phyloP scores from a whole-genome alignment of 1,284 basidiomycete species.

The Malassezia vespertilionis region DNA sequence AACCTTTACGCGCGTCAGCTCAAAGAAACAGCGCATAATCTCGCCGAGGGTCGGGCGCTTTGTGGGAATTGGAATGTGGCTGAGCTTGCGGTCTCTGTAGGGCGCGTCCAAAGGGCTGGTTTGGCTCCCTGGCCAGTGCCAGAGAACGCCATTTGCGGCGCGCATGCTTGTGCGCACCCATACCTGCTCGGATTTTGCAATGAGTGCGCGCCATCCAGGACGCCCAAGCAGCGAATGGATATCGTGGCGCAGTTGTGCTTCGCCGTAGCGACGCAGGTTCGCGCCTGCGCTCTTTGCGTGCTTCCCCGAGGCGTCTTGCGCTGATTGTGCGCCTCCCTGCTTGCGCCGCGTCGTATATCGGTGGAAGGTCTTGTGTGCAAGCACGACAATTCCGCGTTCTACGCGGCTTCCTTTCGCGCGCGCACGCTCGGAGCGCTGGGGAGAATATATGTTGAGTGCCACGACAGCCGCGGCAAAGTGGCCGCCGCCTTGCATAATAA shows the following conservation, averaged over 20 bases:
- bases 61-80: constrained; percentile 34
- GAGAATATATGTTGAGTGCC: constrained; percentile 49
- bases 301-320: constrained; percentile 78
- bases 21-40: constrained; percentile 71
- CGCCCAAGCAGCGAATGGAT: constrained; percentile 40
- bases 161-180: constrained; percentile 39
- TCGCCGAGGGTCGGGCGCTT: constrained; percentile 71
- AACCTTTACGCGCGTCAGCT: constrained; percentile 73
- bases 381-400: constrained; percentile 55
- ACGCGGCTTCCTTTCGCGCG: constrained; percentile 11
- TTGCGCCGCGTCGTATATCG: constrained; percentile 95
- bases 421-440: constrained; percentile 18
- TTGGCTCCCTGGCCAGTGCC: constrained; percentile 34
- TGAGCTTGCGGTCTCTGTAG: constrained; percentile 46
- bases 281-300: constrained; percentile 93
- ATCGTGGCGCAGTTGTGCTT: constrained; percentile 79
- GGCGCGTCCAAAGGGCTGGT: constrained; percentile 37
- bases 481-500: constrained; percentile 92
- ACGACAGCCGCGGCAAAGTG: constrained; percentile 91
- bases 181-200: constrained; percentile 35
- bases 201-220: constrained; percentile 34
- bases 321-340: constrained; percentile 86
- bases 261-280: constrained; percentile 83
- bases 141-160: constrained; percentile 37
- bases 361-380: constrained; percentile 93